Base-by-base conservation (phyloP, 2,329 filamentous ascomycete genomes). In the Alternaria ventricosa region DNA sequence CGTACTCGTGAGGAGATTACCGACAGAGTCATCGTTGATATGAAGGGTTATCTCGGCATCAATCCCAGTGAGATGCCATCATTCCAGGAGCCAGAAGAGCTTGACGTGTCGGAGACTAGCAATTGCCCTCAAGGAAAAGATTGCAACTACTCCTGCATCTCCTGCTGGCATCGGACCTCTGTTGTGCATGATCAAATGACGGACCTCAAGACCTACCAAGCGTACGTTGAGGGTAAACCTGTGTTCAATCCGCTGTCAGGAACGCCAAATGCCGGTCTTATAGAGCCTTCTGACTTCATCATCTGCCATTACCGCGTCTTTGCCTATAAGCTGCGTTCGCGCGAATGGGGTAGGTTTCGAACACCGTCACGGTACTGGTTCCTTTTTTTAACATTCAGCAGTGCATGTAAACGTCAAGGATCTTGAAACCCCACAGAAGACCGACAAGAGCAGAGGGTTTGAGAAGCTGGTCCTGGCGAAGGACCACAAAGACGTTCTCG, bases 81-180 rank as follows among this genome's bases (percentile, higher is more conserved):
- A 5, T 44, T 2, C n/a, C 18, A 4, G 41, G 41, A 22, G 3
- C 41, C 41, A 2, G 41, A 44, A 22, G 18, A 44, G 18, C 18
- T 44, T 3, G 41, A 44, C 4, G 0, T 44, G 1, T 44, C 41
- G 4, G 41, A 44, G 18, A 44, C 41, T 1, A 44, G 41, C 11
- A 10, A 44, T 22, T 44, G 41, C 18, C 6, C 1, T 1, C 5
- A 2, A 0, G 41, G 41, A 11, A 22, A 0, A 20, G 11, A 2
- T 0, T 20, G 41, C 4, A 22, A 3, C 0, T 44, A 22, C 11
- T 3, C 5, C 0, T 3, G 41, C 11, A 0, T 22, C 12, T 13
- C 41, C 18, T 44, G 41, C 11, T 22, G 12, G 2, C 41, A 44
- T 3, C 41, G 41, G 1, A 20, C 5, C 12, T 0, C n/a, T 1